Conservation (phyloP, 2,329 filamentous ascomycete genomes). For the Xylariaceae sp. region DNA sequence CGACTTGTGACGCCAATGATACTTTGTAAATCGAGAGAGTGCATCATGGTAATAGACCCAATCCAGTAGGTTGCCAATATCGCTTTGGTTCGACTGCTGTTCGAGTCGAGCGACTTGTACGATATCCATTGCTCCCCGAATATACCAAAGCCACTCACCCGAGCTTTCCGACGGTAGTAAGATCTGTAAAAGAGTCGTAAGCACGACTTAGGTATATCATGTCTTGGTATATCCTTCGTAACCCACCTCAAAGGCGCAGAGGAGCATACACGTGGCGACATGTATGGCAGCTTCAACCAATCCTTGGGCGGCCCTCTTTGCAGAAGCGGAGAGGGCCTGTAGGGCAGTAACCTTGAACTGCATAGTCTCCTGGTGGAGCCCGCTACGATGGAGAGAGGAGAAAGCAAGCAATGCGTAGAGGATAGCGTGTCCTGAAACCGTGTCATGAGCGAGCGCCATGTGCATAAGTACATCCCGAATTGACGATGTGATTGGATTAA, state of each 20-base stretch:
- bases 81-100: slow-evolving; percentile 8
- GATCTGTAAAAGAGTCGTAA: slow-evolving; percentile 28
- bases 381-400: slow-evolving; percentile 35
- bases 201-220: not conserved
- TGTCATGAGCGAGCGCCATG: slow-evolving; percentile 34
- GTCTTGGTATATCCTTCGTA: not conserved
- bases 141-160: slow-evolving; percentile 40
- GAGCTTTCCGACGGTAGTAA: slow-evolving; percentile 35
- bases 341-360: slow-evolving; percentile 38
- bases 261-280: slow-evolving; percentile 41
- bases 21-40: slow-evolving; percentile 38
- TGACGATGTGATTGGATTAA: slow-evolving; percentile 19
- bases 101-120: slow-evolving; percentile 19
- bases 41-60: slow-evolving; percentile 43
- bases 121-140: slow-evolving; percentile 34
- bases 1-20: slow-evolving; percentile 35
- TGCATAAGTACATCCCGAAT: slow-evolving; percentile 36
- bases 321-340: slow-evolving; percentile 30
- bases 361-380: slow-evolving; percentile 33
- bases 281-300: slow-evolving; percentile 37
- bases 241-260: slow-evolving; percentile 41
- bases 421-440: slow-evolving; percentile 31
- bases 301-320: slow-evolving; percentile 24
- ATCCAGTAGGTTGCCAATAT: slow-evolving; percentile 31
- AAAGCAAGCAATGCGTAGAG: slow-evolving; percentile 38